phyloP scores from a whole-genome alignment of 805 yeast genomes.

The Cyberlindnera suaveolens region DNA sequence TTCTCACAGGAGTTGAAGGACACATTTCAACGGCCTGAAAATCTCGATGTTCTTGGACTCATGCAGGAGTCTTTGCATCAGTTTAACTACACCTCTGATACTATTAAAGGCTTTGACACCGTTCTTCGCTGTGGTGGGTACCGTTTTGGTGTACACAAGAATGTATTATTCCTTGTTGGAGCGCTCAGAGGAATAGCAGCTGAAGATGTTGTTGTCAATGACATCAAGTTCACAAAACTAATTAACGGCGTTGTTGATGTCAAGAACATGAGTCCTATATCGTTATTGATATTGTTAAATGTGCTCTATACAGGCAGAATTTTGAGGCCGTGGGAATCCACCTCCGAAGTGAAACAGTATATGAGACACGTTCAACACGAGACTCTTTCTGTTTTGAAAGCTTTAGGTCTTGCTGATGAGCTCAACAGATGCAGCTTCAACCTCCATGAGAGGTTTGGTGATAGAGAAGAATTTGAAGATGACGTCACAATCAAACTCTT shows the following conservation, averaged over 20 bases:
- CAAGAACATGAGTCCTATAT: constrained; percentile 13
- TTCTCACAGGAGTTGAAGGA: constrained; percentile 7
- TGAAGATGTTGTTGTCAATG: constrained; percentile 22
- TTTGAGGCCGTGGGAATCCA: constrained; percentile 39
- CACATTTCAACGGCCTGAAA: constrained; percentile 8
- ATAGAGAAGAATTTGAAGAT: constrained; percentile 4
- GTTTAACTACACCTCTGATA: background rate
- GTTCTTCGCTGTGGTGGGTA: constrained; percentile 25
- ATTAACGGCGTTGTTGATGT: constrained; percentile 17
- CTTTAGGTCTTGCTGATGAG: constrained; percentile 12
- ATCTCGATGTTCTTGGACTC: background rate
- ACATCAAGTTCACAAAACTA: constrained; percentile 8
- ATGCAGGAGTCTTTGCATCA: background rate
- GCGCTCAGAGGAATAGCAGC: constrained; percentile 25
- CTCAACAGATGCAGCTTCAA: constrained; percentile 7
- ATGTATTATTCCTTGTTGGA: constrained; percentile 7
- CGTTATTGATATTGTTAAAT: constrained; percentile 38
- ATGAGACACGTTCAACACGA: constrained; percentile 6
- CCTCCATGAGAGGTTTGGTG: constrained; percentile 2
- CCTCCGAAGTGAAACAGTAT: constrained; percentile 1
- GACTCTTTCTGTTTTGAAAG: constrained; percentile 7
- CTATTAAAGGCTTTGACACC: constrained; percentile 31
- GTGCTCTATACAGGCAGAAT: constrained; percentile 43
- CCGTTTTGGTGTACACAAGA: constrained; percentile 26
- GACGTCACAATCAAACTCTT: constrained; percentile 43